A percentile compares a stretch with the other conserved stretches of the same genome.
phyloP scores from a whole-genome alignment of 768 basidiomycete species.

The Termitomyces sp. region DNA sequence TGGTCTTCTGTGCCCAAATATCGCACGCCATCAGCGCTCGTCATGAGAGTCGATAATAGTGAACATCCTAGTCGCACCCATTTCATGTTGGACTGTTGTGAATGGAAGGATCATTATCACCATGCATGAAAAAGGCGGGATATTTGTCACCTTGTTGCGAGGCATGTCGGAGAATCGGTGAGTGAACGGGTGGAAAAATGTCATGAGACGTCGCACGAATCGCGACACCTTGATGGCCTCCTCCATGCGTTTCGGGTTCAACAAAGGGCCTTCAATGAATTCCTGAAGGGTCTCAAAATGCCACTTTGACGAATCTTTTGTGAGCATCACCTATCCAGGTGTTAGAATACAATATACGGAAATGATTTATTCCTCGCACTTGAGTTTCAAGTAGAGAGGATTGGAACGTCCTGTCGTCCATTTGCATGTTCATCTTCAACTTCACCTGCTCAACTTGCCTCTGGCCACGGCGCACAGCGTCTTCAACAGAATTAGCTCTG shows the following conservation, averaged over 20 bases:
- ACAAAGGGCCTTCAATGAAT: constrained; percentile 86
- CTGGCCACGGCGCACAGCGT: constrained; percentile 83
- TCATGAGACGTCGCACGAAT: constrained; percentile 87
- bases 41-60: constrained; percentile 77
- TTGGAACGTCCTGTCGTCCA: constrained; percentile 94
- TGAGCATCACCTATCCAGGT: constrained; percentile 67
- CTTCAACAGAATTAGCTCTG: constrained; percentile 81
- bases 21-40: constrained; percentile 77
- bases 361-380: constrained; percentile 34
- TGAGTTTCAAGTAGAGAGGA: constrained; percentile 81
- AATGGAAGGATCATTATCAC: neutral
- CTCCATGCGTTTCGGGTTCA: constrained; percentile 89
- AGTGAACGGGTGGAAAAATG: constrained; percentile 89
- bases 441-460: constrained; percentile 88
- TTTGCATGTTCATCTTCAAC: constrained; percentile 86
- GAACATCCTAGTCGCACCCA: constrained; percentile 88
- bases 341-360: neutral
- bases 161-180: constrained; percentile 85
- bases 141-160: constrained; percentile 51
- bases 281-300: constrained; percentile 87
- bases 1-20: constrained; percentile 83
- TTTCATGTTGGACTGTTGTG: constrained; percentile 60
- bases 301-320: constrained; percentile 91
- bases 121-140: neutral
- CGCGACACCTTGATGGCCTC: constrained; percentile 90